Percentiles rank a stretch among this genome's conserved stretches.
Evolutionary conservation across 2,329 filamentous ascomycete genomes (phyloP).

Genomic region (Scedosporium boydii): DNA sequence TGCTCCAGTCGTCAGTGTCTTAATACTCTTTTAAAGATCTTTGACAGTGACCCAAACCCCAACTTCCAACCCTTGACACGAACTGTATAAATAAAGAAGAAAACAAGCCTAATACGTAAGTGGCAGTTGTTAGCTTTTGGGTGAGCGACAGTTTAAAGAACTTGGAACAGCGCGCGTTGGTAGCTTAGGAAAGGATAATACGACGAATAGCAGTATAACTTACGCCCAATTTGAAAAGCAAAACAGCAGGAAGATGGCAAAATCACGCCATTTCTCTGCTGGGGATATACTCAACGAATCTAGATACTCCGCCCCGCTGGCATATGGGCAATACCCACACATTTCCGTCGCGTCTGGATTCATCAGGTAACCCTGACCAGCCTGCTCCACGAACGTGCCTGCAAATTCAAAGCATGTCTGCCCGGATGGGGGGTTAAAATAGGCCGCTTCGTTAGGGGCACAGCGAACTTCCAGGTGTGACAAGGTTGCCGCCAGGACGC

Average conservation of each 20-base stretch:
- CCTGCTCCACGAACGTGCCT: conserved; percentile 39
- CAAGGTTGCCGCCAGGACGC: conserved; percentile 58
- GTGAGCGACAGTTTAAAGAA: too few relatives aligned
- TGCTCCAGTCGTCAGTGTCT: too few relatives aligned
- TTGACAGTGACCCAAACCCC: conserved; percentile 39
- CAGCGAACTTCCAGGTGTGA: conserved; percentile 26
- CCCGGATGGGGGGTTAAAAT: conserved; percentile 51
- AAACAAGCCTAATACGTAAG: conserved; percentile 37
- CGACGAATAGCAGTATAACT: too few relatives aligned
- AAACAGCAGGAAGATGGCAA: conserved; percentile 65
- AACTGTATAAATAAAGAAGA: conserved; percentile 70
- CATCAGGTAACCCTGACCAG: conserved; percentile 49
- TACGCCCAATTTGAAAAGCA: conserved; percentile 57
- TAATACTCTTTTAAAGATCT: too few relatives aligned
- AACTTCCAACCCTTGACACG: conserved; percentile 62
- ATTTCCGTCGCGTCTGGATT: conserved; percentile 46
- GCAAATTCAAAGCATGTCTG: conserved; percentile 60
- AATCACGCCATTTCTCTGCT: conserved; percentile 57
- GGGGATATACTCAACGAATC: conserved; percentile 38
- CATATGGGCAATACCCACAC: conserved; percentile 64
- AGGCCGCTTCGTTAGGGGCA: conserved; percentile 21
- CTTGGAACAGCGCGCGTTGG: too few relatives aligned
- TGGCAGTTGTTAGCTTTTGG: too few relatives aligned
- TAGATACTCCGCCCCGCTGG: conserved; percentile 50
- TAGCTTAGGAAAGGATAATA: too few relatives aligned